Base-by-base conservation (phyloP, 805 yeast species). In the Nakazawaea siamensis region DNA sequence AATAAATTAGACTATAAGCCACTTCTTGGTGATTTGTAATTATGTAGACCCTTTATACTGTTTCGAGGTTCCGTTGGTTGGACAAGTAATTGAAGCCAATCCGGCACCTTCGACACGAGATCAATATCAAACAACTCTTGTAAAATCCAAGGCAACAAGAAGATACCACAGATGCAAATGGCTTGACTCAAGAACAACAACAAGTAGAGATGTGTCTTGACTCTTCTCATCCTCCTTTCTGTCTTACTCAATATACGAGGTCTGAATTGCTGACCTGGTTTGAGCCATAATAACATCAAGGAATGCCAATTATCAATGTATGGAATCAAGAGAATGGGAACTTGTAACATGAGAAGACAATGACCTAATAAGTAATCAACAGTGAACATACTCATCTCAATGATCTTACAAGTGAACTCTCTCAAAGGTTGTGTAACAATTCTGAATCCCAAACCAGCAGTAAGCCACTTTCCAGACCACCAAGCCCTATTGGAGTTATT, bases 401-500 rank as follows among this genome's bases (percentile, higher is more conserved):
- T 66, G 1, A 70, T 55, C 46, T 81, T 81, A 38, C 84, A 78
- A 16, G 71, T 37, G 34, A 60, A 71, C 49, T 80, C 90, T 46
- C 90, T 57, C 3, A 67, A 40, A 1, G 87, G 87, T 42, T 79
- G 87, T 2, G 77, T 58, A 5, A 80, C 34, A 1, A 73, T 58
- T 31, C 68, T 53, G 73, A 79, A 73, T 0, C 87, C 85, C 29
- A 80, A 59, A 0, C 76, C 76, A 0, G 77, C 65, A 11, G 65
- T 66, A 31, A 68, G 48, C 90, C 90, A 81, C 37, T 66, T 72
- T 0, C 88, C 87, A 9, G 84, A 70, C 87, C 88, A 81, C 85
- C 86, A 80, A 2, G 88, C 79, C 24, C 70, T 51, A 46, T 79
- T 82, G 0, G 83, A 57, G 29, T 62, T 67, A 42, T 70, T 80